Conservation (phyloP, 2,329 filamentous ascomycete genomes). For the Colletotrichum endophyticum region DNA sequence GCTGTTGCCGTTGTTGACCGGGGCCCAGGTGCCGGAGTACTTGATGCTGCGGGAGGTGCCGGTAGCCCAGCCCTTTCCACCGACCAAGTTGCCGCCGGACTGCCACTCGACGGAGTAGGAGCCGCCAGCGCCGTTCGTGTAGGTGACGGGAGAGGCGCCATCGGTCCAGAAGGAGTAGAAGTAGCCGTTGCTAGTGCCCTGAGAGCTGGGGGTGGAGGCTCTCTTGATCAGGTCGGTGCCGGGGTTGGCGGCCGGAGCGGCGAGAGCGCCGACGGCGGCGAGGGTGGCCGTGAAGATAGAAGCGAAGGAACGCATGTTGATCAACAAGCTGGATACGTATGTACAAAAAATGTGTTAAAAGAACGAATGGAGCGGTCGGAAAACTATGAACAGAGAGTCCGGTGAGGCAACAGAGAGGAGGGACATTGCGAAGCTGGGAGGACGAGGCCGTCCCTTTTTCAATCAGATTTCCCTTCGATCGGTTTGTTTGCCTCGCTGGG, state of each 20-base stretch:
- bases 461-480: neutral
- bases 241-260: conserved; percentile 6
- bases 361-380: conserved; percentile 1
- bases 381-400: neutral
- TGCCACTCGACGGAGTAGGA: conserved; percentile 50
- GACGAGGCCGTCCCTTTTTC: neutral
- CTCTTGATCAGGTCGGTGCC: conserved; percentile 9
- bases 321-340: neutral
- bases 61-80: conserved; percentile 63
- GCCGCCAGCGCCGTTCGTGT: conserved; percentile 48
- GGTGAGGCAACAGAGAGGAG: neutral
- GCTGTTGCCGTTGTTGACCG: conserved; percentile 33
- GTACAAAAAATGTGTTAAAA: neutral
- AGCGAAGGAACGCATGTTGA: conserved; percentile 13
- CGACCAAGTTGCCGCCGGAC: conserved; percentile 57
- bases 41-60: conserved; percentile 43
- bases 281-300: conserved; percentile 12
- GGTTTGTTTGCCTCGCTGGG: neutral
- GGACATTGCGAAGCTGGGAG: neutral
- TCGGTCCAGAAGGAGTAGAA: conserved; percentile 52
- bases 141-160: conserved; percentile 41
- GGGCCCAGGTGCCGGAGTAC: conserved; percentile 33
- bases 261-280: conserved; percentile 16
- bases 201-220: conserved; percentile 28
- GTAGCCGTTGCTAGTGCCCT: conserved; percentile 39